Base-by-base conservation (phyloP, 2,329 filamentous ascomycete species). In the Didymella pomorum region DNA sequence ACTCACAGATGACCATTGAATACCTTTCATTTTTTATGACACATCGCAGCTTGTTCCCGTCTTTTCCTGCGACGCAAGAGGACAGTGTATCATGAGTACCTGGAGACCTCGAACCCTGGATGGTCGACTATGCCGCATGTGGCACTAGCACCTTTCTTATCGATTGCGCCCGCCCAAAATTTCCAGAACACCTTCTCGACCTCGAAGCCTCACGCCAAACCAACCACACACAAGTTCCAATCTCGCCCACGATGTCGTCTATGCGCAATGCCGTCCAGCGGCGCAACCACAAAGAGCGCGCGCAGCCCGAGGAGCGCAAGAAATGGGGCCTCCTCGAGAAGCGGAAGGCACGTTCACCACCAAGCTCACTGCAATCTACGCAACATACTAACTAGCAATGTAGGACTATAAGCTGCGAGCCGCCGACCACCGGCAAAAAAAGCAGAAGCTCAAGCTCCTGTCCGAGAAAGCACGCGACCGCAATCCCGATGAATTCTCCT, bases 261-360 rank as follows among this genome's bases (percentile, higher is more conserved):
- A 73, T 74, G 65, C 69, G 70, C 35, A 77, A 77, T 69, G 73
- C 74, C 65, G 74, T 78, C 61, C 87, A 92, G 69, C 87, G 92
- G 79, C 92, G 92, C 73, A 89, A 92, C 67, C 94, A 98, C 79
- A 87, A 89, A 69, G 95, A 98, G 83, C 89, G 95, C 70, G 91
- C 91, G 33, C 95, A 98, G 78, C 91, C 93, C 39, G 79, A 87
- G 63, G 91, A 93, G 74, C 91, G 95, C 52, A 82, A 89, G 65
- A 92, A 92, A 81, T 92, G 93, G 79, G 95, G 95, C 64, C 86
- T 98, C 21, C 88, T 98, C 61, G 95, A 98, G 78, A 98, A 99
- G 81, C 91, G 95, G 84, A 97, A 97, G 72, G 66, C 64, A 59
- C 18, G 12, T 37, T 3, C 18, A 39, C n/a, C n/a, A 39, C 35